Percentiles rank a stretch among this genome's conserved stretches.
Conservation (phyloP, 768 basidiomycete genomes). For the Amanita pallidorosea region DNA sequence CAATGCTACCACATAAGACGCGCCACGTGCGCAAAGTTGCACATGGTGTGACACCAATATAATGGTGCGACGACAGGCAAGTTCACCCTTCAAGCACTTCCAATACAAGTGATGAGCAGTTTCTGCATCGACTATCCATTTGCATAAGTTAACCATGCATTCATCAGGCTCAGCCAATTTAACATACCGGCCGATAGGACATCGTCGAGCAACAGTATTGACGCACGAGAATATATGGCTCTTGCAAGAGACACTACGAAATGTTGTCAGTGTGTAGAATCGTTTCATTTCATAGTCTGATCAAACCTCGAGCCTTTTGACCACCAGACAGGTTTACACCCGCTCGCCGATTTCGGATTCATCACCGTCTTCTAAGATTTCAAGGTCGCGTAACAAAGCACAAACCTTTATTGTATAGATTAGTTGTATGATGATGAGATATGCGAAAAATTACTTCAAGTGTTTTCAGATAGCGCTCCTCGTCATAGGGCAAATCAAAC, state of each 20-base stretch:
- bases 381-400: slow-evolving; percentile 64
- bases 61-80: slow-evolving; percentile 74
- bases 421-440: background rate
- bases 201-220: slow-evolving; percentile 76
- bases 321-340: slow-evolving; percentile 54
- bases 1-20: slow-evolving; percentile 72
- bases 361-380: slow-evolving; percentile 81
- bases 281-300: slow-evolving; percentile 29
- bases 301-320: slow-evolving; percentile 54
- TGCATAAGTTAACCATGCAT: background rate
- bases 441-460: slow-evolving; percentile 40
- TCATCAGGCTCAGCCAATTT: background rate
- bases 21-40: slow-evolving; percentile 73
- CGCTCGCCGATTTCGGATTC: slow-evolving; percentile 84
- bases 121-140: slow-evolving; percentile 71
- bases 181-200: slow-evolving; percentile 45
- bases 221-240: slow-evolving; percentile 84
- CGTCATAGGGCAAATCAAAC: slow-evolving; percentile 60
- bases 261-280: slow-evolving; percentile 16
- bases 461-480: slow-evolving; percentile 66
- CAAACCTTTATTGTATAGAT: slow-evolving; percentile 31
- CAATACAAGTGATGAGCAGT: slow-evolving; percentile 84
- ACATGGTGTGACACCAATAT: slow-evolving; percentile 95
- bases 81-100: slow-evolving; percentile 73
- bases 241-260: slow-evolving; percentile 38